Percentiles rank a stretch among this genome's conserved stretches.
Conservation (phyloP, 1,284 basidiomycete genomes). For the Boletus smithii region DNA sequence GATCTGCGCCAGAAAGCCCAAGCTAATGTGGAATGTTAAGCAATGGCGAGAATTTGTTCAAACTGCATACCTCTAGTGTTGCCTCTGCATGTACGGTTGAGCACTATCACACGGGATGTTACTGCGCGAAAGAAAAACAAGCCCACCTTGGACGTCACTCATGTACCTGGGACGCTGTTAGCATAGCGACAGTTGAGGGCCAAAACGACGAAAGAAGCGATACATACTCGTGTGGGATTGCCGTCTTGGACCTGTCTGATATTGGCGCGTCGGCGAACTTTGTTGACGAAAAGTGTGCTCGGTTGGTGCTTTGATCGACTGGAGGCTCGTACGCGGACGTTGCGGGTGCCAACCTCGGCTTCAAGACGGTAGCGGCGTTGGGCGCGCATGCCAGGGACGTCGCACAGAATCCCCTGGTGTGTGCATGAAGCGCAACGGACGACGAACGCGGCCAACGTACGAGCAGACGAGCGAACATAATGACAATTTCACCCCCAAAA, state of each 20-base stretch:
- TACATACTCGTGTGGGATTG: conserved; percentile 42
- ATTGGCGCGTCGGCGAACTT: conserved; percentile 31
- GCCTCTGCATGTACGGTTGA: conserved; percentile 25
- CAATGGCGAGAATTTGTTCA: background rate
- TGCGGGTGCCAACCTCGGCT: conserved; percentile 5
- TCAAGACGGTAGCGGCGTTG: conserved; percentile 13
- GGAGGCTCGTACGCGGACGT: conserved; percentile 2
- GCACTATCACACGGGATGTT: conserved; percentile 2
- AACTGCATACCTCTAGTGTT: conserved; percentile 33
- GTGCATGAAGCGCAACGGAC: conserved; percentile 12
- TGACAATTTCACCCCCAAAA: background rate
- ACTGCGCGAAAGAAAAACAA: background rate
- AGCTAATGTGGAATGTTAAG: conserved; percentile 26
- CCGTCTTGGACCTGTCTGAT: conserved; percentile 34
- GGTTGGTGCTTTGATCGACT: conserved; percentile 16
- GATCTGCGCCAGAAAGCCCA: conserved; percentile 37
- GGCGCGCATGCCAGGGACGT: conserved; percentile 11
- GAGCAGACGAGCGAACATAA: conserved; percentile 30
- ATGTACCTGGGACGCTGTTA: conserved; percentile 31
- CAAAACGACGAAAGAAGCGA: conserved; percentile 1
- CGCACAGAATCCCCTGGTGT: conserved; percentile 15
- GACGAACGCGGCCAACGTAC: conserved; percentile 24
- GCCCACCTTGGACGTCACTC: conserved; percentile 42
- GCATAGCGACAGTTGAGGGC: conserved; percentile 15
- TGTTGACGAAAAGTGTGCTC: conserved; percentile 28